Percentiles rank a stretch among this genome's conserved stretches.
Conservation (phyloP, 2,329 filamentous ascomycete species). For the Metarhizium brunneum region DNA sequence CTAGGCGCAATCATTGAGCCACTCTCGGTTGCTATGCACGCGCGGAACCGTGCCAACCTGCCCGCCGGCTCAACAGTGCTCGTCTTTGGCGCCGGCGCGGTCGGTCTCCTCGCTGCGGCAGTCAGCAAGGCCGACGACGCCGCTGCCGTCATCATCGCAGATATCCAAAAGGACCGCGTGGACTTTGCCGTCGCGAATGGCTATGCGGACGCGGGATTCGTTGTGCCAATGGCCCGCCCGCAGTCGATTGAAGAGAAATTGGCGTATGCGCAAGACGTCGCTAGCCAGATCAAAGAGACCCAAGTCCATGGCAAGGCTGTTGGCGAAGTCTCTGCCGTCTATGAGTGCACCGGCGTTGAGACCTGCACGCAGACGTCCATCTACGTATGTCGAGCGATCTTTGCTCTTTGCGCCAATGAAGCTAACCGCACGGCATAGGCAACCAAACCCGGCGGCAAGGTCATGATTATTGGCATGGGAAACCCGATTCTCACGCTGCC, state of each 20-base stretch:
- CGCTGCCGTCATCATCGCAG: slow-evolving; percentile 40
- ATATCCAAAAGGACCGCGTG: slow-evolving; percentile 46
- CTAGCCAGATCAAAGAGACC: slow-evolving; percentile 30
- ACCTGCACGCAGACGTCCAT: slow-evolving; percentile 67
- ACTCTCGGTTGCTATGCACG: slow-evolving; percentile 51
- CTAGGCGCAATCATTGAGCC: slow-evolving; percentile 51
- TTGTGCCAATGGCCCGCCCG: slow-evolving; percentile 39
- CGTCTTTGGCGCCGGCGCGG: slow-evolving; percentile 51
- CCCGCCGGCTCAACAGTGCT: slow-evolving; percentile 34
- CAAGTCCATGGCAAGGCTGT: slow-evolving; percentile 35
- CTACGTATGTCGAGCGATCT: slow-evolving; percentile 37
- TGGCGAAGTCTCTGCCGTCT: slow-evolving; percentile 57
- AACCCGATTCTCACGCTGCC: slow-evolving; percentile 61
- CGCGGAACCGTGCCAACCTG: slow-evolving; percentile 35
- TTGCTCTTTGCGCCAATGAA: background rate
- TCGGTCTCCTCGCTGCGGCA: slow-evolving; percentile 49
- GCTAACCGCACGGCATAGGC: slow-evolving; percentile 23
- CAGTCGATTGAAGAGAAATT: slow-evolving; percentile 44
- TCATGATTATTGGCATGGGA: slow-evolving; percentile 66
- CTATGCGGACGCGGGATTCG: slow-evolving; percentile 43
- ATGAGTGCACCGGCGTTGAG: slow-evolving; percentile 74
- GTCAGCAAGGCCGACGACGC: slow-evolving; percentile 42
- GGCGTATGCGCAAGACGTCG: slow-evolving; percentile 38
- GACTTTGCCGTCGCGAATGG: slow-evolving; percentile 46
- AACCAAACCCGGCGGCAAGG: slow-evolving; percentile 57